These are phyloP conservation scores for Aspergillus kassunensis DNA, from an alignment of 495 filamentous ascomycete genomes.

Conservation along the genomic window DNA sequence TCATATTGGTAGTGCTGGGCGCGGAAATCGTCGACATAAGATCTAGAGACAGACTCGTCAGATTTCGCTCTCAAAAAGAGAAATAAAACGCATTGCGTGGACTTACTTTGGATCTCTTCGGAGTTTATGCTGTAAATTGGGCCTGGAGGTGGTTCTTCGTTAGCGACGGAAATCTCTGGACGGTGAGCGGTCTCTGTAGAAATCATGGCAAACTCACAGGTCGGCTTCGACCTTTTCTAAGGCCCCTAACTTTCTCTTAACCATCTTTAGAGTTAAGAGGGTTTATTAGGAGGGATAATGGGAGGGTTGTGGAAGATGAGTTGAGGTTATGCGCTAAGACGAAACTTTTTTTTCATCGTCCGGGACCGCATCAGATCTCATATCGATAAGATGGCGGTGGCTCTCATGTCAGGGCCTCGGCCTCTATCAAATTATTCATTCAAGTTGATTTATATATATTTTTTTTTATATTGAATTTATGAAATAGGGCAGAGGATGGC, in stretches of 20 bases:
- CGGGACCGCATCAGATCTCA: constrained; percentile 16
- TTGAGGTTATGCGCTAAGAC: constrained; percentile 22
- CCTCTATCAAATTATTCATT: too few relatives aligned
- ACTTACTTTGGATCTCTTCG: constrained; percentile 73
- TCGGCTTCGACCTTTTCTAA: constrained; percentile 95
- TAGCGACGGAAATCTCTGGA: constrained; percentile 22
- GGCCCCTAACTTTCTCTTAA: constrained; percentile 81
- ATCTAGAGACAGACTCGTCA: constrained; percentile 38
- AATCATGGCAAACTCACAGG: constrained; percentile 52
- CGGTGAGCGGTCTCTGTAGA: neutral
- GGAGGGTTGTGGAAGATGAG: constrained; percentile 12
- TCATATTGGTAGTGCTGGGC: constrained; percentile 92
- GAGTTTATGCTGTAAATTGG: constrained; percentile 86
- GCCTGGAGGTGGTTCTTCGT: constrained; percentile 44
- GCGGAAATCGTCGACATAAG: constrained; percentile 81
- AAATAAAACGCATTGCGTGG: neutral
- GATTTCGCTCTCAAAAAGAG: too few relatives aligned
- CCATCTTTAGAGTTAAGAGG: constrained; percentile 48
- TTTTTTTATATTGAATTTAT: neutral
- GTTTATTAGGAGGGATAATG: constrained; percentile 3
- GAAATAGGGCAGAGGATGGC: neutral
- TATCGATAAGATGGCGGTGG: constrained; percentile 39
- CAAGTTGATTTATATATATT: neutral
- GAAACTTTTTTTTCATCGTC: constrained; percentile 38
- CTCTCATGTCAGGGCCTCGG: neutral